Base-by-base conservation (phyloP, 495 filamentous ascomycete genomes). In the Lophiotrema nucula region DNA sequence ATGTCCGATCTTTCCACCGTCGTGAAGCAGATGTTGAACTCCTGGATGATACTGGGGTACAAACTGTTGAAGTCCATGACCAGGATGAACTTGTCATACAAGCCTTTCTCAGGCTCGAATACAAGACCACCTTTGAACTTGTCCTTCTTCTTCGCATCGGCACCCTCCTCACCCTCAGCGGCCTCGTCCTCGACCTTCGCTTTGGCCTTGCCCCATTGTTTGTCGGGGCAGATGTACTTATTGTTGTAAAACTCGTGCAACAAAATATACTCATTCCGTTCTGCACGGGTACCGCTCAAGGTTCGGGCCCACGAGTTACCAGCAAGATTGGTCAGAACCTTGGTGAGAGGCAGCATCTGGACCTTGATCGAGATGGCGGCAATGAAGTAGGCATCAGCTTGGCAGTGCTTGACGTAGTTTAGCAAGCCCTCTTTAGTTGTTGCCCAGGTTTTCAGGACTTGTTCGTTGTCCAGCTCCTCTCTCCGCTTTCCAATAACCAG, bases 51-150 rank as follows among this genome's bases (percentile, higher is more conserved):
- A 72, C 91, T 96, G 13, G 93, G 93, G 67, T 98, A 98, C 64
- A 98, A 77, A 72, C 90, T 96, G 81, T 98, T 98, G 77, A 97
- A 98, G 76, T 98, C 93, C 93, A 98, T 98, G 69, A 98, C 93
- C 19, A 98, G 81, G 25, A 98, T 85, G 66, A 92, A 95, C 72
- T 89, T 92, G 77, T 98, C 95, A 67, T 97, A 97, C 22, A 98
- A 79, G 8, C 95, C 93, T 70, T 89, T 97, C 71, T 97, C 92
- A 13, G 93, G 93, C 68, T 98, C 93, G 65, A 98, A 98, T 56
- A 98, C 93, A 38, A 98, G 80, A 77, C 93, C 93, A 67, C 93
- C 93, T 74, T 98, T 97, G 75, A 87, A 98, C 71, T 97, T 98
- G 71, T 98, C 93, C 70, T 96, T 98, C 80, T 97, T 98, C 74